Percentiles rank a stretch among this genome's conserved stretches.
Evolutionary conservation across 495 filamentous ascomycete genomes (phyloP).

Genomic region (Aspergillus hancockii): DNA sequence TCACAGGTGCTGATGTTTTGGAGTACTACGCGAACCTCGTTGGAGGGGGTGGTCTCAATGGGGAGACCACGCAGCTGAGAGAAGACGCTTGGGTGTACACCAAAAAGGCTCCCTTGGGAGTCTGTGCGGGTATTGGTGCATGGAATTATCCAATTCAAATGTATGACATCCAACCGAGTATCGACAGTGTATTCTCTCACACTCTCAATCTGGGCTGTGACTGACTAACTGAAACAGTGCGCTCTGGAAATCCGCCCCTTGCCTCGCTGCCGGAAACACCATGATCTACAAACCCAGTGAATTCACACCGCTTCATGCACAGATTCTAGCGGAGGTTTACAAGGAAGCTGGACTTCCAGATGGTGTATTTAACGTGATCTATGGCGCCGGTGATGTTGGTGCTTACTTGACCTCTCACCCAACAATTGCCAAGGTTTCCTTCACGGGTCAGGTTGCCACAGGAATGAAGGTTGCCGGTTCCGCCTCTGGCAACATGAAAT

Average conservation of each 20-base stretch:
- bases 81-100: conserved; percentile 75
- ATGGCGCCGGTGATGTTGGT: conserved; percentile 72
- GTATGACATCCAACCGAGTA: conserved; percentile 28
- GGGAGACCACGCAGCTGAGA: conserved; percentile 65
- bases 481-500: conserved; percentile 77
- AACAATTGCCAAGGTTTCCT: conserved; percentile 73
- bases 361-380: conserved; percentile 80
- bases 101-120: conserved; percentile 71
- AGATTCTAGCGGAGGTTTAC: conserved; percentile 69
- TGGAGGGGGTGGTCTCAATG: conserved; percentile 67
- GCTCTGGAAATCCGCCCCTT: conserved; percentile 82
- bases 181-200: neutral
- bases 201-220: neutral
- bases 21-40: conserved; percentile 77
- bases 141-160: conserved; percentile 91
- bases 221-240: conserved; percentile 44
- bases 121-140: conserved; percentile 77
- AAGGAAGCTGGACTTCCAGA: conserved; percentile 71
- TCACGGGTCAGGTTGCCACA: conserved; percentile 80
- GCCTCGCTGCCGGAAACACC: conserved; percentile 79
- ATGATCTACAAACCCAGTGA: conserved; percentile 89
- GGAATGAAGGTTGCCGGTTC: conserved; percentile 71
- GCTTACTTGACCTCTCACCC: conserved; percentile 68
- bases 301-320: conserved; percentile 72
- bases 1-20: conserved; percentile 73